Percentiles rank a stretch among this genome's conserved stretches.
phyloP scores from a whole-genome alignment of 768 basidiomycete genomes.

The Gyrodon lividus region DNA sequence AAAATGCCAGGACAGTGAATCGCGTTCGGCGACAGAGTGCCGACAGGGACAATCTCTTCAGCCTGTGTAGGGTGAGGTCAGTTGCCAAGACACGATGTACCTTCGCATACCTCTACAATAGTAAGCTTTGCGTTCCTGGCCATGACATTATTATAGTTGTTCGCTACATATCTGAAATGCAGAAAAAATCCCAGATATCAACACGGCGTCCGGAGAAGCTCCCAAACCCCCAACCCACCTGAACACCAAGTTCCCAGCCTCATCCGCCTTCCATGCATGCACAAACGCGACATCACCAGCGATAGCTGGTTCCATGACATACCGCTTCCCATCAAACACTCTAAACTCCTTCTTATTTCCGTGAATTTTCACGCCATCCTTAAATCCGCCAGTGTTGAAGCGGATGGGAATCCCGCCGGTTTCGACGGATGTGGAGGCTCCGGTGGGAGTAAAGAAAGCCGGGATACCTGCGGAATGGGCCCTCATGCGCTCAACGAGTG shows the following conservation, averaged over 20 bases:
- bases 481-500: slow-evolving; percentile 77
- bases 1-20: slow-evolving; percentile 82
- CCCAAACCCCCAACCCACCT: slow-evolving; percentile 42
- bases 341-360: slow-evolving; percentile 68
- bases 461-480: slow-evolving; percentile 84
- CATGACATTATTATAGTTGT: slow-evolving; percentile 83
- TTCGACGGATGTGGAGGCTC: slow-evolving; percentile 75
- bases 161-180: slow-evolving; percentile 61
- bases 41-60: slow-evolving; percentile 79
- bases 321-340: slow-evolving; percentile 69
- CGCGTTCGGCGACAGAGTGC: slow-evolving; percentile 73
- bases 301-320: slow-evolving; percentile 73
- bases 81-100: background rate
- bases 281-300: slow-evolving; percentile 77
- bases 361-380: slow-evolving; percentile 59
- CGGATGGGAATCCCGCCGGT: no score
- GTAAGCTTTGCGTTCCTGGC: slow-evolving; percentile 80
- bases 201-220: background rate
- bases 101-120: slow-evolving; percentile 67
- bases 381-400: slow-evolving; percentile 66
- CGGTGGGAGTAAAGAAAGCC: slow-evolving; percentile 84
- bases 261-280: slow-evolving; percentile 85
- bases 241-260: slow-evolving; percentile 82
- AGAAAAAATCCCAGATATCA: background rate
- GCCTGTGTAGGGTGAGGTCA: slow-evolving; percentile 43